These are phyloP conservation scores for Quercus lobata DNA, from an alignment of 331 rosid species.

Conservation along the genomic window DNA sequence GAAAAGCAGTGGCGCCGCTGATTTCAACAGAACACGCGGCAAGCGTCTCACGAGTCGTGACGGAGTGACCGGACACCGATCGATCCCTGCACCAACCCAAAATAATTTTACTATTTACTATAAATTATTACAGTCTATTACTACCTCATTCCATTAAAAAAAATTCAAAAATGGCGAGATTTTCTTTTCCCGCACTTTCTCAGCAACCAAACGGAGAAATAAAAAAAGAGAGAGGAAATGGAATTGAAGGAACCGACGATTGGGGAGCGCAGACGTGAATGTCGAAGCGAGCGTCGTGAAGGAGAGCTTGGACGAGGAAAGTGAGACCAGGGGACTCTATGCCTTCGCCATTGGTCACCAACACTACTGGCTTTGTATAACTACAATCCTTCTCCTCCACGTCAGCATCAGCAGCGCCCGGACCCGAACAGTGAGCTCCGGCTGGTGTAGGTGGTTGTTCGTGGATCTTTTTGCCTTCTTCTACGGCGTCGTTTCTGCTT, in stretches of 20 bases:
- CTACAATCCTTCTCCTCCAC: neutral
- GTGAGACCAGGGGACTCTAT: conserved; percentile 43
- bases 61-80: conserved; percentile 41
- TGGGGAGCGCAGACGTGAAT: conserved; percentile 48
- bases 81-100: conserved; percentile 29
- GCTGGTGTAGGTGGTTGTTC: neutral
- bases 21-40: conserved; percentile 37
- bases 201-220: neutral
- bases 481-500: conserved; percentile 16
- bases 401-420: neutral
- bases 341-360: conserved; percentile 47
- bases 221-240: neutral
- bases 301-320: conserved; percentile 42
- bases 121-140: no score
- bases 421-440: conserved; percentile 3
- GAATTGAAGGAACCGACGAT: conserved; percentile 15
- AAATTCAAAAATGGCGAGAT: neutral
- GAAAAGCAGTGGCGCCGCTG: conserved; percentile 38
- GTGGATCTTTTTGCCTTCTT: conserved; percentile 14
- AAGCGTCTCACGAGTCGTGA: conserved; percentile 41
- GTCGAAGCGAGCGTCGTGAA: conserved; percentile 24
- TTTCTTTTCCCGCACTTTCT: conserved; percentile 1
- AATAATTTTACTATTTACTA: neutral
- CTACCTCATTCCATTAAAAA: neutral
- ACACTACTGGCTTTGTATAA: conserved; percentile 34